A percentile compares a stretch with the other conserved stretches of the same genome.
Conservation (phyloP, 148 eudicot species). For the Diospyros kaki region DNA sequence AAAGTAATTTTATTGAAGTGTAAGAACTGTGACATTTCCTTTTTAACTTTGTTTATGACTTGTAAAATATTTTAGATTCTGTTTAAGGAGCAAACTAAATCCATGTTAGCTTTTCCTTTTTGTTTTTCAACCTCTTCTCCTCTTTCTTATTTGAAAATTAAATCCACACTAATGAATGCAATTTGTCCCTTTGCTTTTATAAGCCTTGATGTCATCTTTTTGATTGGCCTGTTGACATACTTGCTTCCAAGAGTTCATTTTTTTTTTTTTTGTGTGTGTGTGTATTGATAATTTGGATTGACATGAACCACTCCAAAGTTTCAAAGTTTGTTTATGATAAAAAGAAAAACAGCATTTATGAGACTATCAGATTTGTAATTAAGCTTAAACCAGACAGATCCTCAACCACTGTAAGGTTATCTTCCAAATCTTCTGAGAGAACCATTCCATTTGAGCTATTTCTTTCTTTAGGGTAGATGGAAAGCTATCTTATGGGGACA, state of each 20-base stretch:
- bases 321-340: too few species aligned
- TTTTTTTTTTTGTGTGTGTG: too few species aligned
- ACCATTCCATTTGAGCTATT: too few species aligned
- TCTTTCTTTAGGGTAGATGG: not conserved
- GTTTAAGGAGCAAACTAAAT: not conserved
- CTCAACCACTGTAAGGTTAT: not conserved
- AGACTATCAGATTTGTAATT: not conserved
- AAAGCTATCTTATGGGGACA: not conserved
- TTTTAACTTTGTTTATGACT: not conserved
- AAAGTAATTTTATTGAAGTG: not conserved
- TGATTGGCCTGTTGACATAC: not conserved
- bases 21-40: not conserved
- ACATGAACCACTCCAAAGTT: too few species aligned
- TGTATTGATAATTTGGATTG: too few species aligned
- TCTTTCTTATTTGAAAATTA: not conserved
- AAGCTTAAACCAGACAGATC: not conserved
- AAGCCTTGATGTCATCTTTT: not conserved
- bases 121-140: not conserved
- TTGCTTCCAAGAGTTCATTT: too few species aligned
- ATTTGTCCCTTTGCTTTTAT: not conserved
- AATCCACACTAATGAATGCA: not conserved
- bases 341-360: too few species aligned
- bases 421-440: not conserved
- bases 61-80: not conserved
- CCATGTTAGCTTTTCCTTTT: too few species aligned